Evolutionary conservation across 164 flowering plant genomes (phyloP), one percentile per base, ranked within the genome.

Genomic region (Berberis thunbergii): DNA sequence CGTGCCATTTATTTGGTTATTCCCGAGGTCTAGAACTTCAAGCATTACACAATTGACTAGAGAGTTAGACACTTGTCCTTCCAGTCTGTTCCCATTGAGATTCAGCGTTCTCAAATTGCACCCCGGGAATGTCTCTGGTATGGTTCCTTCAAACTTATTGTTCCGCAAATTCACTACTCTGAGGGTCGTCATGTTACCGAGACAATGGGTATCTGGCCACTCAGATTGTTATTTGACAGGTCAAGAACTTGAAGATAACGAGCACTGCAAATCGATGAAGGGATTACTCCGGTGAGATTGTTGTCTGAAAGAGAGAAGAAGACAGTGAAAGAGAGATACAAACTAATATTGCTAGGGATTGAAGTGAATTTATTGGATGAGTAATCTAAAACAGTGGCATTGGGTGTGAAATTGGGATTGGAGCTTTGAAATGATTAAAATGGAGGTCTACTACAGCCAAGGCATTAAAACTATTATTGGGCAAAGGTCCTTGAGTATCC

Each of bases 1-100:
- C 0, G 5, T 57, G 49, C 72, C 88, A 5, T 48, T 57, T 2
- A 89, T 63, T 38, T 13, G 43, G 55, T 89, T 89, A 68, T 73
- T 79, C 7, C 89, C 94, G 43, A 86, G 64, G 60, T 82, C 73
- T 26, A 88, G 67, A 49, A 85, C 84, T 74, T 85, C 78, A 41
- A 91, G 64, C 13, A 6, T 6, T 6, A 0, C 46, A 69, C 94
- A 88, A 12, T 80, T 82, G 61, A 68, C 56, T 60, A 91, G 70
- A 40, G 93, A 72, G 13, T 12, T 54, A 12, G 95, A 87, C 45
- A 90, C 11, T 43, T 50, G 42, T 4, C 92, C 95, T 45, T 64
- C 62, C 26, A 88, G 46, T 4, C 0, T 12, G 65, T 90, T 90
- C 40, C 67, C 54, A 56, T 69, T 81, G 13, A 91, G 67, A 70